Evolutionary conservation across 2,329 filamentous ascomycete genomes (phyloP).

Genomic region (Laburnicola sp.): DNA sequence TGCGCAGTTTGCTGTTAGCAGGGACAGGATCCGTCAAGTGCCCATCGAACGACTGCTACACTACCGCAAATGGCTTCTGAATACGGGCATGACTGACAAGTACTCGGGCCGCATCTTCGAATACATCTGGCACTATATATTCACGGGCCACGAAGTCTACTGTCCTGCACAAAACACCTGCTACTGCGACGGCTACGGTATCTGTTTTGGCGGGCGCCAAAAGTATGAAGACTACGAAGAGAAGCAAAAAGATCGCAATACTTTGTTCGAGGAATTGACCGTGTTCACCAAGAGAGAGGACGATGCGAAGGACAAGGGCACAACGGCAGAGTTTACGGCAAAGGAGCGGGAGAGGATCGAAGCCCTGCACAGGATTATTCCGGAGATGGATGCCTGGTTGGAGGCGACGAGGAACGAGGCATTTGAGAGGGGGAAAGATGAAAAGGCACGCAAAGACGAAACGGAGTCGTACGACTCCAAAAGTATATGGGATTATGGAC

Average conservation of each 20-base stretch:
- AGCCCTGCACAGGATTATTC: slow-evolving; percentile 26
- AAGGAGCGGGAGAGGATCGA: slow-evolving; percentile 26
- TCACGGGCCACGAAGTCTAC: slow-evolving; percentile 44
- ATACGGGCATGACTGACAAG: slow-evolving; percentile 43
- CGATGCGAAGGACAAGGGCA: slow-evolving; percentile 37
- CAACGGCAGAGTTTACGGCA: slow-evolving; percentile 23
- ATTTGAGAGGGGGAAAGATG: slow-evolving; percentile 40
- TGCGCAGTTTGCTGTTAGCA: slow-evolving; percentile 59
- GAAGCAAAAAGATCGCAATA: slow-evolving; percentile 48
- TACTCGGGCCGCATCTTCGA: slow-evolving; percentile 46
- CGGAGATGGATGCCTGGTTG: slow-evolving; percentile 32
- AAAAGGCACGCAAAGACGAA: slow-evolving; percentile 35
- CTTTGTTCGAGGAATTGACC: slow-evolving; percentile 47
- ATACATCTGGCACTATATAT: slow-evolving; percentile 49
- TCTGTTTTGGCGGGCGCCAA: slow-evolving; percentile 60
- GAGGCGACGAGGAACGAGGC: slow-evolving; percentile 35
- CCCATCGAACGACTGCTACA: slow-evolving; percentile 56
- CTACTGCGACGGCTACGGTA: slow-evolving; percentile 67
- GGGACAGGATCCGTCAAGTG: slow-evolving; percentile 54
- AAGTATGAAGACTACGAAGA: slow-evolving; percentile 56
- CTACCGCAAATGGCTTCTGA: slow-evolving; percentile 57
- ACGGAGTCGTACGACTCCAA: slow-evolving; percentile 39
- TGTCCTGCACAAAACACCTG: slow-evolving; percentile 49
- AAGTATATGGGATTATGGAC: slow-evolving; percentile 44
- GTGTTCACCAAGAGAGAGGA: slow-evolving; percentile 44